Evolutionary conservation across 2,329 filamentous ascomycete genomes (phyloP).

Genomic region (Chaetothyriales sp.): DNA sequence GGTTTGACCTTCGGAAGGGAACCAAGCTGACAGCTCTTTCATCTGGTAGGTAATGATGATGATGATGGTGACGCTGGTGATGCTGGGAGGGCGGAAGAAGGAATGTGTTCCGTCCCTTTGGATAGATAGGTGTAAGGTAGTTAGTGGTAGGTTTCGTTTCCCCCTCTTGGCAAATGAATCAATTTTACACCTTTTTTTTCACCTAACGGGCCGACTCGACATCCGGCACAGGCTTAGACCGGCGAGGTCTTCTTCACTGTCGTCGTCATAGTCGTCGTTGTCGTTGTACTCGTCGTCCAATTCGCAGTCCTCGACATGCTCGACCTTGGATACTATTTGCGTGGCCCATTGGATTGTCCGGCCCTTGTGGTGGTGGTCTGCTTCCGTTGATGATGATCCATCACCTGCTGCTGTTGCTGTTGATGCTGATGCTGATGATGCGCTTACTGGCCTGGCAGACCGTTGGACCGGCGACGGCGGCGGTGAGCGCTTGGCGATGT

Average conservation of each 20-base stretch:
- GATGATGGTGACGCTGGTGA: too few species aligned
- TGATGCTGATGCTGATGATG: too few species aligned
- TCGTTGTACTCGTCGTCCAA: conserved; percentile 15
- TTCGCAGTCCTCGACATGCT: conserved; percentile 14
- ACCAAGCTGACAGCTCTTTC: too few species aligned
- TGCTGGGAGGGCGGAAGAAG: background rate
- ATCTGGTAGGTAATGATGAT: too few species aligned
- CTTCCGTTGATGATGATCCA: conserved; percentile 3
- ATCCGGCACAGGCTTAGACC: conserved; percentile 14
- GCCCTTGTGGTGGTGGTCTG: conserved; percentile 1
- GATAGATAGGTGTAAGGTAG: too few species aligned
- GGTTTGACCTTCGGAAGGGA: too few species aligned
- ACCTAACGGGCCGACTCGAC: conserved; percentile 7
- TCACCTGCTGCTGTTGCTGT: conserved; percentile 4
- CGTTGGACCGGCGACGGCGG: conserved; percentile 15
- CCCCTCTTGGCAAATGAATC: too few species aligned
- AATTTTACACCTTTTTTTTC: background rate
- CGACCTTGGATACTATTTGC: conserved; percentile 10
- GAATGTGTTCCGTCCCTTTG: background rate
- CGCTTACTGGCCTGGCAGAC: conserved; percentile 7
- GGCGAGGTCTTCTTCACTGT: conserved; percentile 13
- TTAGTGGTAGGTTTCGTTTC: too few species aligned
- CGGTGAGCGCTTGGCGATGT: conserved; percentile 14
- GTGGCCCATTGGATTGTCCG: conserved; percentile 13
- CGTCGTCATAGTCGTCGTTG: conserved; percentile 11